Evolutionary conservation across 2,329 filamentous ascomycete species (phyloP), one percentile per base, ranked within the genome.

Genomic region (Helotiales sp.): DNA sequence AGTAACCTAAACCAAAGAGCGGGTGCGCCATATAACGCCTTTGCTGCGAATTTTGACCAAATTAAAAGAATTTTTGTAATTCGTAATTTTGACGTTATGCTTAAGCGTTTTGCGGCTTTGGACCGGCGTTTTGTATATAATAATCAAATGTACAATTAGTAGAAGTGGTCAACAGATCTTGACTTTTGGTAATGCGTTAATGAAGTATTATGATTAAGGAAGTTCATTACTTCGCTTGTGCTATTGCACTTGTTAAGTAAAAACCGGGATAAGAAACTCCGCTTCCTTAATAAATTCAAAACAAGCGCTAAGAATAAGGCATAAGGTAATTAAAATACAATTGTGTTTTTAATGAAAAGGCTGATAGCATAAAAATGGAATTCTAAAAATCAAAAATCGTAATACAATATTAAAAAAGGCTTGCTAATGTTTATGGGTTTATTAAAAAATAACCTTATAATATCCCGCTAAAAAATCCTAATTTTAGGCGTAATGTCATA

Each of bases 21-120:
- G 43, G 50, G 22, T 61, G 47, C 45, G 32, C 60, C 45, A 61
- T 55, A 61, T 24, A 60, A 64, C 34, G 32, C 66, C 22, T 52
- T 70, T 26, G 64, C 66, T 63, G 24, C 58, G 55, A 62, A 30
- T 22, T 30, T 67, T 13, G 58, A 65, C 47, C 52, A 11, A 65
- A 61, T 67, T 55, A 24, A 24, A 57, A 32, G 3, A 49, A 40
- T 64, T 26, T 70, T 70, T 28, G 45, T 54, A 45, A 62, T 52
- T 28, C 66, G 61, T 24, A 50, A 64, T 40, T 61, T 92, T 22
- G 82, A 82, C 74, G 22, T 61, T 37, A 52, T 67, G 43, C 67
- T 69, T 26, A 52, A 49, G 40, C 59, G 40, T 26, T 24, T 57
- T 57, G 52, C 20, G 52, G 52, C 30, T 37, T 24, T 57, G 22